Percentiles rank a stretch among this genome's conserved stretches.
These are phyloP conservation scores for Solanum bulbocastanum DNA, from an alignment of 257 asterid genomes.

Conservation along the genomic window DNA sequence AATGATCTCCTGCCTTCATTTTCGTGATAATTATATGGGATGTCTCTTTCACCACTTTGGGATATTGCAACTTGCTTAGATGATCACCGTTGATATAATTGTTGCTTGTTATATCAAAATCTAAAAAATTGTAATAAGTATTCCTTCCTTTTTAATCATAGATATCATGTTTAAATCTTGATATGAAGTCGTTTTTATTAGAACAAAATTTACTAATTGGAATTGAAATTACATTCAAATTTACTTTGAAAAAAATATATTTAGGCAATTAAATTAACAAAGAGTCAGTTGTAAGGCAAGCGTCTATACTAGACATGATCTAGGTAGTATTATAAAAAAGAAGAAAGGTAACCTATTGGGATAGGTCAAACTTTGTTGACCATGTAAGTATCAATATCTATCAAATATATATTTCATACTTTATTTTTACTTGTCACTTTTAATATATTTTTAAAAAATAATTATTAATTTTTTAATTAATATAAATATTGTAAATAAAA, in stretches of 20 bases:
- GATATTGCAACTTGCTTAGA: not conserved
- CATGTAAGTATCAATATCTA: not conserved
- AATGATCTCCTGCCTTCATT: not conserved
- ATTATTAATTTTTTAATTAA: too few species aligned
- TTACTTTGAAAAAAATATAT: not conserved
- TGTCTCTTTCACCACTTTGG: not conserved
- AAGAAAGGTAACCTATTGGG: not conserved
- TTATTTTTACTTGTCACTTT: too few species aligned
- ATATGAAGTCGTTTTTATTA: not conserved
- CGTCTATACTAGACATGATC: not conserved
- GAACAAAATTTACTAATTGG: fast-evolving
- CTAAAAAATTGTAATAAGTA: not conserved
- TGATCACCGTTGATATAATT: not conserved
- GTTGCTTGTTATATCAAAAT: not conserved
- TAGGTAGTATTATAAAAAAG: not conserved
- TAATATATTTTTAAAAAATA: too few species aligned
- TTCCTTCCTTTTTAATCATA: not conserved
- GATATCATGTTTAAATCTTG: not conserved
- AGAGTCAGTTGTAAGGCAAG: not conserved
- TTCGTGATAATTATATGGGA: not conserved
- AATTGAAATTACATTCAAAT: not conserved
- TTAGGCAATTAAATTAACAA: not conserved
- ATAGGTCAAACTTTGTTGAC: not conserved
- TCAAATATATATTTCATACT: not conserved
- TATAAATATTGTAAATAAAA: too few species aligned